Evolutionary conservation across 2,329 filamentous ascomycete species (phyloP).

Genomic region (Thermochaetoides dissita): DNA sequence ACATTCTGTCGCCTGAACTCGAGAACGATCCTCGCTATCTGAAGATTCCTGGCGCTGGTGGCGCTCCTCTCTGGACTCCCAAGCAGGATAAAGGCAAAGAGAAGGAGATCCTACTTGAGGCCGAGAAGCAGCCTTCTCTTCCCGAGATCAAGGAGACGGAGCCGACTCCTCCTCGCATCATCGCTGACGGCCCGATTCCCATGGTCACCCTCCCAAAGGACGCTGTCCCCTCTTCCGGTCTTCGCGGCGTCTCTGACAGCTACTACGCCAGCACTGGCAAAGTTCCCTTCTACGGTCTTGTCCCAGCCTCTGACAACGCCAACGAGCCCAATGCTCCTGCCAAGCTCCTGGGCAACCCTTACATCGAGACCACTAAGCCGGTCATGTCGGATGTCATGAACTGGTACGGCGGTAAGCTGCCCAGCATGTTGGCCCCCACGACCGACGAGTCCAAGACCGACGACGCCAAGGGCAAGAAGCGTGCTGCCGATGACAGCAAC

Average conservation of each 20-base stretch:
- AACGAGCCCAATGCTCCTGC: background rate
- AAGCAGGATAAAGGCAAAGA: background rate
- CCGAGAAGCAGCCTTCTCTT: background rate
- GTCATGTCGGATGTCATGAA: background rate
- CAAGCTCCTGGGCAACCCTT: background rate
- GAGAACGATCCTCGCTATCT: too few relatives aligned
- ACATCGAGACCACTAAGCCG: background rate
- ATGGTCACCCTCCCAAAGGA: conserved; percentile 4
- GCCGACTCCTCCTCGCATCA: background rate
- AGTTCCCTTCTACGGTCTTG: background rate
- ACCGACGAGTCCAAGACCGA: background rate
- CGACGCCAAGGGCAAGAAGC: background rate
- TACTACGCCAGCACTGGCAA: conserved; percentile 9
- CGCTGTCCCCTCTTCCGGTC: conserved; percentile 3
- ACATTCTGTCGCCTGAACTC: too few relatives aligned
- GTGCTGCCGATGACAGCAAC: conserved; percentile 1
- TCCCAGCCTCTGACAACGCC: too few relatives aligned
- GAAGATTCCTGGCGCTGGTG: too few relatives aligned
- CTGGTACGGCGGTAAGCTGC: conserved; percentile 10
- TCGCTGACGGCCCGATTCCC: conserved; percentile 4
- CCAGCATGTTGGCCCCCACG: background rate
- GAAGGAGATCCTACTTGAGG: too few relatives aligned
- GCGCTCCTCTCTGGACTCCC: too few relatives aligned
- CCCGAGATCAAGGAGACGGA: background rate
- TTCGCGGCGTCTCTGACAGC: conserved; percentile 10